Evolutionary conservation across 768 basidiomycete genomes (phyloP).

Genomic region (Inosperma sp.): DNA sequence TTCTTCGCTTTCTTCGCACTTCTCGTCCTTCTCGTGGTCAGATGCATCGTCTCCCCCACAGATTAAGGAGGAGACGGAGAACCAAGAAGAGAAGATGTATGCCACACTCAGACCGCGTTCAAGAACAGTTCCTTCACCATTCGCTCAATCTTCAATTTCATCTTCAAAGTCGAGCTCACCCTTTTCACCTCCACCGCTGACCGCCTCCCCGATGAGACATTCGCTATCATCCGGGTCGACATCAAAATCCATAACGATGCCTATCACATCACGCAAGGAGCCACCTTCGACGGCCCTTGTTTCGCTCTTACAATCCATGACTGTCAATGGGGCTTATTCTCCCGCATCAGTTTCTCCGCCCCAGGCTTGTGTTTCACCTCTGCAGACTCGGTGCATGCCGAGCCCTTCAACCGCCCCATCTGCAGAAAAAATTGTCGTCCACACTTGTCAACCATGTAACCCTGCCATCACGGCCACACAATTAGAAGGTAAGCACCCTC

Average conservation of each 20-base stretch:
- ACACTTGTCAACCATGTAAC: conserved; percentile 58
- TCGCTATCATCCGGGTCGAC: conserved; percentile 19
- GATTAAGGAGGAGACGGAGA: conserved; percentile 4
- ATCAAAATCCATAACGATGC: conserved; percentile 9
- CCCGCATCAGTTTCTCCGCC: conserved; percentile 19
- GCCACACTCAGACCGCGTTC: conserved; percentile 36
- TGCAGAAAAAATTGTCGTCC: conserved; percentile 47
- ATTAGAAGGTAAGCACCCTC: conserved; percentile 53
- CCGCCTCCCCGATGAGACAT: conserved; percentile 19
- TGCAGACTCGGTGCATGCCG: conserved; percentile 34
- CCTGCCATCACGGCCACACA: conserved; percentile 64
- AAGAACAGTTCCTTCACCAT: conserved; percentile 32
- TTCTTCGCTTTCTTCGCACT: conserved; percentile 24
- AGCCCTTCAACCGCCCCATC: conserved; percentile 17
- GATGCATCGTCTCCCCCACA: conserved; percentile 22
- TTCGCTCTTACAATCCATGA: conserved; percentile 39
- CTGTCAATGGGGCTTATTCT: conserved; percentile 32
- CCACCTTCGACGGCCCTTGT: conserved; percentile 28
- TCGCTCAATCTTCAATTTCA: conserved; percentile 5
- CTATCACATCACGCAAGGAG: conserved; percentile 18
- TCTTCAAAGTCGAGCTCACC: conserved; percentile 11
- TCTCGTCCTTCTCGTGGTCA: conserved; percentile 25
- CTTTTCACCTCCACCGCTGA: conserved; percentile 11
- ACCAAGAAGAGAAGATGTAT: conserved; percentile 7
- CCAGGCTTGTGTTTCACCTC: conserved; percentile 37